A percentile compares a stretch with the other conserved stretches of the same genome.
Conservation (phyloP, 768 basidiomycete genomes). For the Russula sp. region DNA sequence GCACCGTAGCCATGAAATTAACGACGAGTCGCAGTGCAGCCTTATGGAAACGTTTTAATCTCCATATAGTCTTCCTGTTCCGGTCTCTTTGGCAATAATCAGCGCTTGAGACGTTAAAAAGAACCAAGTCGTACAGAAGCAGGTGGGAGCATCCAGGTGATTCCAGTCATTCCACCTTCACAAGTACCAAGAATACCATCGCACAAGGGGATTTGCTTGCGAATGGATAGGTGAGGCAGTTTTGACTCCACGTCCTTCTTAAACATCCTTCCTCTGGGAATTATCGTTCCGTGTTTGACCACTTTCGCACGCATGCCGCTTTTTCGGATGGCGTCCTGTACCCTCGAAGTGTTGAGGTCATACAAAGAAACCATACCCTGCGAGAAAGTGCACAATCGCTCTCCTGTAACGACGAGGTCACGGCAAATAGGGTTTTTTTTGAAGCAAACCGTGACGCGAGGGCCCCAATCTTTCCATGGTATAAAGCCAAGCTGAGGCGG, state of each 20-base stretch:
- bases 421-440: not conserved
- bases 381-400: not conserved
- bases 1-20: no score
- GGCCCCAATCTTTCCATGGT: not conserved
- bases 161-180: no score
- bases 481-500: not conserved
- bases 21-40: no score
- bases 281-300: not conserved
- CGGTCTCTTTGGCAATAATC: no score
- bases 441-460: not conserved
- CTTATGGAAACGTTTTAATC: no score
- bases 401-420: not conserved
- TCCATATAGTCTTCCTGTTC: no score
- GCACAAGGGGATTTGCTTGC: not conserved
- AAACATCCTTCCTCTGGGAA: not conserved
- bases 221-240: not conserved
- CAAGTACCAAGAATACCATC: no score
- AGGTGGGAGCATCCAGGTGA: no score
- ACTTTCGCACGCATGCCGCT: not conserved
- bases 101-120: no score
- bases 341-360: not conserved
- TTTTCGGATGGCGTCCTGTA: not conserved
- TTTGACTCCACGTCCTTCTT: not conserved
- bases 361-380: not conserved
- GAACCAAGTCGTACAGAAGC: no score